Percentiles rank a stretch among this genome's conserved stretches.
Evolutionary conservation across 768 basidiomycete species (phyloP).

Genomic region (Crucibulum laeve): DNA sequence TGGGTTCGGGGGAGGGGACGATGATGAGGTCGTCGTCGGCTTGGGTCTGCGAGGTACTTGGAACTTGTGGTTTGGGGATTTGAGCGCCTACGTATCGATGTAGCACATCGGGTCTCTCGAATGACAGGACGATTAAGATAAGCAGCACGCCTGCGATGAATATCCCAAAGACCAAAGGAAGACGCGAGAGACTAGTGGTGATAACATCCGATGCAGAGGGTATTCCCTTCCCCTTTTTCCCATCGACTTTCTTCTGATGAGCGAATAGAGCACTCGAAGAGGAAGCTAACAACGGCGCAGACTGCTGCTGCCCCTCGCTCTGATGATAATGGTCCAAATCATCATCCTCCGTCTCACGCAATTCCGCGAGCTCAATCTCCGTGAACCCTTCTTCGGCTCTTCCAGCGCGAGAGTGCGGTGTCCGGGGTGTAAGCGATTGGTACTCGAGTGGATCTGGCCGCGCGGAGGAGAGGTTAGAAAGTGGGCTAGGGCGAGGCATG

Average conservation of each 20-base stretch:
- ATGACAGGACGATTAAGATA: conserved; percentile 45
- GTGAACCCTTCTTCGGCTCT: conserved; percentile 50
- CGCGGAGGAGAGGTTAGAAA: conserved; percentile 30
- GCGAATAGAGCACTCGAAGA: conserved; percentile 37
- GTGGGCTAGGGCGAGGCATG: conserved; percentile 37
- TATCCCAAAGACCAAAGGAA: conserved; percentile 43
- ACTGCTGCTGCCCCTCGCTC: conserved; percentile 31
- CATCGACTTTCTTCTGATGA: conserved; percentile 28
- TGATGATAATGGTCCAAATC: conserved; percentile 32
- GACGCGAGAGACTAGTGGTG: conserved; percentile 20
- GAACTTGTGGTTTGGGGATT: conserved; percentile 9
- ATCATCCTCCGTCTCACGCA: conserved; percentile 26
- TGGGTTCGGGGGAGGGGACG: neutral
- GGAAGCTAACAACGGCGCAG: conserved; percentile 44
- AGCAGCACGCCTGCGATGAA: conserved; percentile 38
- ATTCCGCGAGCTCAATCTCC: conserved; percentile 41
- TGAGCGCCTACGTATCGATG: conserved; percentile 37
- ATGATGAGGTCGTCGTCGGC: neutral
- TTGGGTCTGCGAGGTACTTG: neutral
- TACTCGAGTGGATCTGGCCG: conserved; percentile 26
- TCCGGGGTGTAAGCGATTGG: conserved; percentile 48
- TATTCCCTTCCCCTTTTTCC: conserved; percentile 15
- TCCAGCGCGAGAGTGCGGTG: conserved; percentile 59
- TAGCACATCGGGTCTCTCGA: conserved; percentile 42
- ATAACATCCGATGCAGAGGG: conserved; percentile 12